Base-by-base conservation (phyloP, 495 filamentous ascomycete species). In the Filosporella fistucella region DNA sequence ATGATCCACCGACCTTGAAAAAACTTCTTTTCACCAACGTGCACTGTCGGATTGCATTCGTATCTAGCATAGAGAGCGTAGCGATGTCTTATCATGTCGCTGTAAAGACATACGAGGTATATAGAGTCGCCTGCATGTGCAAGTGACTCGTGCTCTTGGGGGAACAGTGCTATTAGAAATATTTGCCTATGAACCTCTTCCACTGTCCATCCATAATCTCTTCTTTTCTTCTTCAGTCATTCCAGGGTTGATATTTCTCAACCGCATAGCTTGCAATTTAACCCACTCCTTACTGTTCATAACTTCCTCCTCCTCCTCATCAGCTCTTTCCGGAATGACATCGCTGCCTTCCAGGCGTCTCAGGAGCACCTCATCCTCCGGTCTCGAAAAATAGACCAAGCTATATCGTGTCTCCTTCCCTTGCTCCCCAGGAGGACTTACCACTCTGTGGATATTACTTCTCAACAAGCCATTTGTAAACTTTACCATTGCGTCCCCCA, bases 401-500 rank as follows among this genome's bases (percentile, higher is more conserved):
- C 77, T 81, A 46, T 76, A 78, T 28, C 81, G 64, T 28, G 69
- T 68, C 25, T 50, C 60, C n/a, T 58, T 59, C 0, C 61, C 74
- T 49, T 85, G 80, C 5, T 61, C 55, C 4, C 76, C 78, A 0
- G 80, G 78, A 2, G 81, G 69, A 1, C 68, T 66, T 3, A 78
- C 74, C 14, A 85, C 81, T 3, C 82, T 70, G 58, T 85, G 82
- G 10, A 84, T 76, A 53, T 81, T 83, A 1, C 71, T 75, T 17
- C 80, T 70, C 32, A 85, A 57, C n/a, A 77, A 49, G 6, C 80
- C 78, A 41, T 73, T 74, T 7, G 78, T 79, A 54, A 85, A 84
- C 33, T 76, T 80, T 8, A 77, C 74, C 64, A 83, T 71, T 8
- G 80, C 76, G 45, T 87, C 83, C 1, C 81, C 82, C 0, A 87